A percentile compares a stretch with the other conserved stretches of the same genome.
Conservation (phyloP, 768 basidiomycete species). For the Collybia mongolica region DNA sequence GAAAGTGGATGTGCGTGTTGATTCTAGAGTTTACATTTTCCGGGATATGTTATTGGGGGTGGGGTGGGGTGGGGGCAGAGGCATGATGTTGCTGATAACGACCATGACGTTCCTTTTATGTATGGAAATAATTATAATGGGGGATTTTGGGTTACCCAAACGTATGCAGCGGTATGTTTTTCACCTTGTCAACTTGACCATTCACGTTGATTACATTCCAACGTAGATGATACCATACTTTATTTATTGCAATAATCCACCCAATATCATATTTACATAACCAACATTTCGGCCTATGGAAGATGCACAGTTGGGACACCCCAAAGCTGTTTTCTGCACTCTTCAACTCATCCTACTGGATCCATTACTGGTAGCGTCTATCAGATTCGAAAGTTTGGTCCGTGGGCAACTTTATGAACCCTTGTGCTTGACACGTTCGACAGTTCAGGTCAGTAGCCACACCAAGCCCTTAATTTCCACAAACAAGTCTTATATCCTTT, state of each 20-base stretch:
- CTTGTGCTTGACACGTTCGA: too few relatives aligned
- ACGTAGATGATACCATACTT: conserved; percentile 2
- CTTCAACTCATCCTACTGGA: too few relatives aligned
- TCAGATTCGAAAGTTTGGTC: too few relatives aligned
- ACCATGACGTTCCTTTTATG: neutral
- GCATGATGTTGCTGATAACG: neutral
- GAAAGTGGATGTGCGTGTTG: conserved; percentile 29
- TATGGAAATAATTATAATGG: neutral
- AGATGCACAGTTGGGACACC: too few relatives aligned
- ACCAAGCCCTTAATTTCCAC: too few relatives aligned
- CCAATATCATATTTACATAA: too few relatives aligned
- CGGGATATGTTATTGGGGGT: neutral
- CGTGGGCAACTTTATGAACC: too few relatives aligned
- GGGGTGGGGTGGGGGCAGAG: neutral
- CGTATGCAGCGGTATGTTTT: neutral
- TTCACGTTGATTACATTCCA: neutral
- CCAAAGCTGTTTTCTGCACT: too few relatives aligned
- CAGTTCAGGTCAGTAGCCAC: too few relatives aligned
- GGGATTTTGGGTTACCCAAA: neutral
- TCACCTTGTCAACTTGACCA: neutral
- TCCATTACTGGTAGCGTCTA: too few relatives aligned
- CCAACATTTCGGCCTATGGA: too few relatives aligned
- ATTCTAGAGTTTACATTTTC: neutral
- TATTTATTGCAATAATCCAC: neutral
- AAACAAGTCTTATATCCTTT: too few relatives aligned